Conservation (phyloP, 345 rosid species). For the Dipteronia sinensis region DNA sequence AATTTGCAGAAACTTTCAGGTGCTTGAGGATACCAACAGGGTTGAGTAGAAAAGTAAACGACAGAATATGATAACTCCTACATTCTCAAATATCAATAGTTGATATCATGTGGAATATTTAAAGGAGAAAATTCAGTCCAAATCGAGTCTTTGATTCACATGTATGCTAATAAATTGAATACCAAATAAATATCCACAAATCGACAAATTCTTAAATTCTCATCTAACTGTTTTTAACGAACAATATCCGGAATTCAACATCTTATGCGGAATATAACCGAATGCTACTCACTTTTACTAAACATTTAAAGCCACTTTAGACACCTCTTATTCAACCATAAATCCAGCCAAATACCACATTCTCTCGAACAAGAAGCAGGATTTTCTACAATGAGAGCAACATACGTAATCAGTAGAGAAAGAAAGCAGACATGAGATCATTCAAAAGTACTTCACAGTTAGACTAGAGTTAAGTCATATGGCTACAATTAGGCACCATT, state of each 20-base stretch:
- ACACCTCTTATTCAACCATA: background rate
- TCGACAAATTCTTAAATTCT: background rate
- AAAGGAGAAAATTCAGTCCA: background rate
- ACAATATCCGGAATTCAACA: background rate
- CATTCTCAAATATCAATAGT: background rate
- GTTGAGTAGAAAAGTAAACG: background rate
- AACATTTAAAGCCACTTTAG: background rate
- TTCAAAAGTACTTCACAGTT: background rate
- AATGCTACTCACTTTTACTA: background rate
- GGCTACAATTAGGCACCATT: background rate
- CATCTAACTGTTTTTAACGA: background rate
- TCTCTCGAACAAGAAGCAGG: slow-evolving; percentile 20
- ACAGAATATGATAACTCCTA: background rate
- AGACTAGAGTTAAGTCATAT: background rate
- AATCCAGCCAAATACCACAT: background rate
- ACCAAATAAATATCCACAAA: background rate
- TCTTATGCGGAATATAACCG: background rate
- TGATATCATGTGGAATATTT: background rate
- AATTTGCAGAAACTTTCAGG: background rate
- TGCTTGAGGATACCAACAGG: background rate
- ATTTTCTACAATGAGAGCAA: slow-evolving; percentile 21
- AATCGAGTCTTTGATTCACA: background rate
- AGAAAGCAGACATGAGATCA: background rate
- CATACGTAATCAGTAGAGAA: background rate
- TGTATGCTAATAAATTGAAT: background rate